Conservation (phyloP, 148 eudicot species). For the Chenopodium album region DNA sequence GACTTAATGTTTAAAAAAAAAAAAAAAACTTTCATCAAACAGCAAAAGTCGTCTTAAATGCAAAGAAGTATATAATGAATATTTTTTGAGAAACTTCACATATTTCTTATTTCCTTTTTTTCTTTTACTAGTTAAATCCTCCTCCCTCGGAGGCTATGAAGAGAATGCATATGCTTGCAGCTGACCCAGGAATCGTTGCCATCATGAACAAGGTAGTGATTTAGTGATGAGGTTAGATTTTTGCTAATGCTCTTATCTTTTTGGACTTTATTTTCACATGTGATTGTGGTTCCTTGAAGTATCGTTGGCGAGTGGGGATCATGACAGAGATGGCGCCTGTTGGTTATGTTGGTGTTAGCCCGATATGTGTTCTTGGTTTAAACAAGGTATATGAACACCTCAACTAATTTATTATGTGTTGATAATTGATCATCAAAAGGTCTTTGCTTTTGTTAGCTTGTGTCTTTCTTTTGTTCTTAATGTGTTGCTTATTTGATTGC, state of each 20-base stretch:
- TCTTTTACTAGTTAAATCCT: constrained; percentile 60
- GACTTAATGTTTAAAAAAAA: background rate
- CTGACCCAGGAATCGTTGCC: constrained; percentile 93
- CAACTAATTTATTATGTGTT: background rate
- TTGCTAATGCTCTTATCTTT: background rate
- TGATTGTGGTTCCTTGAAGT: constrained; percentile 46
- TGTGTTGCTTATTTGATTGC: constrained; percentile 22
- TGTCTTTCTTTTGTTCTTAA: constrained; percentile 16
- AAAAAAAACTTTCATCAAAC: background rate
- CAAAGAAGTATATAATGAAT: background rate
- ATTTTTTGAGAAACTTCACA: background rate
- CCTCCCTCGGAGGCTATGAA: constrained; percentile 81
- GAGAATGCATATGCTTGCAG: constrained; percentile 89
- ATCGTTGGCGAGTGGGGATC: constrained; percentile 93
- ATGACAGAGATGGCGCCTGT: constrained; percentile 98
- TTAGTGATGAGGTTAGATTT: constrained; percentile 8
- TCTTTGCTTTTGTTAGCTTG: background rate
- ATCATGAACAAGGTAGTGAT: constrained; percentile 86
- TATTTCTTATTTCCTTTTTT: constrained; percentile 1
- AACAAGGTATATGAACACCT: constrained; percentile 57
- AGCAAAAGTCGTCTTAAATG: background rate
- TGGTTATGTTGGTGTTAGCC: constrained; percentile 89
- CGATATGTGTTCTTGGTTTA: constrained; percentile 80
- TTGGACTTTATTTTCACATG: constrained; percentile 25
- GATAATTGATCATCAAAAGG: background rate